Percentiles rank a stretch among this genome's conserved stretches.
phyloP scores from a whole-genome alignment of 2,329 filamentous ascomycete genomes.

The Pyricularia sp. region DNA sequence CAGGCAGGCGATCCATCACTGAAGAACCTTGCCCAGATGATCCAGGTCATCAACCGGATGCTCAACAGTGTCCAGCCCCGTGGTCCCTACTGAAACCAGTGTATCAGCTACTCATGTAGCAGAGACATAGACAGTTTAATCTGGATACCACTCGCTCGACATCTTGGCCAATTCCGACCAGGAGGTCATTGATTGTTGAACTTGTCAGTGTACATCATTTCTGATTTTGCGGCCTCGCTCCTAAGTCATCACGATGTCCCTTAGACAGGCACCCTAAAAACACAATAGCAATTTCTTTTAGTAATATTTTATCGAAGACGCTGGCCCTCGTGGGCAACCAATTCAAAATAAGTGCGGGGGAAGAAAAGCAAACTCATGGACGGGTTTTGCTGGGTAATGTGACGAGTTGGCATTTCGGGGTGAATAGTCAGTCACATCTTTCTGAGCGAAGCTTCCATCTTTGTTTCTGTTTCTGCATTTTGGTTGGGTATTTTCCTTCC shows the following conservation, averaged over 20 bases:
- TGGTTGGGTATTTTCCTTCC: not conserved
- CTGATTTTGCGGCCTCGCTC: not conserved
- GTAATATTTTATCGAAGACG: not conserved
- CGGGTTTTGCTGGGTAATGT: not conserved
- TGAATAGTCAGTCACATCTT: not conserved
- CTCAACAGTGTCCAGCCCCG: constrained; percentile 13
- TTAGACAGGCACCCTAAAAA: not conserved
- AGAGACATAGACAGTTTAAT: not conserved
- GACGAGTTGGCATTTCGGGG: not conserved
- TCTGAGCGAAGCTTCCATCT: not conserved
- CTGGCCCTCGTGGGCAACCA: not conserved
- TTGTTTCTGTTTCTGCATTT: not conserved
- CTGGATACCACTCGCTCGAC: not conserved
- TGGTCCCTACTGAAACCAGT: not conserved
- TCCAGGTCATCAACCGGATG: constrained; percentile 22
- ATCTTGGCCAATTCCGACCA: not conserved
- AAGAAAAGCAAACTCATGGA: not conserved
- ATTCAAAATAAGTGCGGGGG: not conserved
- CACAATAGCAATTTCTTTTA: not conserved
- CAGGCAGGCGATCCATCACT: constrained; percentile 37
- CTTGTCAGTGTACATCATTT: not conserved
- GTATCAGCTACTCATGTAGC: not conserved
- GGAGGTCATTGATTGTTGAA: not conserved
- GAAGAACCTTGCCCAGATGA: constrained; percentile 36
- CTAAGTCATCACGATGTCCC: not conserved